phyloP scores from a whole-genome alignment of 257 asterid genomes.

The Eucommia ulmoides region DNA sequence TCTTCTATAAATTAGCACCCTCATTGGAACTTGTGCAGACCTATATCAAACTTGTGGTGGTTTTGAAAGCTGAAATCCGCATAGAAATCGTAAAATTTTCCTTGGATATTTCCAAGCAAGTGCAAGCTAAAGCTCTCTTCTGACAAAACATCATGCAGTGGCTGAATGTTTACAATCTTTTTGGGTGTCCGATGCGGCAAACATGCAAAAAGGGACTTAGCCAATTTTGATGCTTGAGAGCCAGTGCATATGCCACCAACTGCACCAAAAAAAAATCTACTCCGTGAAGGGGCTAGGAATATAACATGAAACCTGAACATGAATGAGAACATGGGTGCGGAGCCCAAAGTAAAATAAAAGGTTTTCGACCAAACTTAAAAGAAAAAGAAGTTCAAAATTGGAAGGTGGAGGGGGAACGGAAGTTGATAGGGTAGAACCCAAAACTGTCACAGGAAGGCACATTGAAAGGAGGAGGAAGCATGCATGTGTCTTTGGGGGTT shows the following conservation, averaged over 20 bases:
- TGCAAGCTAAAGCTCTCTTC: slow-evolving; percentile 41
- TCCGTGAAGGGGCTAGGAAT: slow-evolving; percentile 38
- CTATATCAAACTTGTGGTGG: slow-evolving; percentile 53
- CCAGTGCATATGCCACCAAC: slow-evolving; percentile 77
- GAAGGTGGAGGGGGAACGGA: background rate
- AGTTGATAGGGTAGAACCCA: background rate
- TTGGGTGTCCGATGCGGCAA: slow-evolving; percentile 41
- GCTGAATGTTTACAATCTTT: slow-evolving; percentile 38
- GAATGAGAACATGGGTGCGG: slow-evolving; percentile 10
- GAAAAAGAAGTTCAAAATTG: background rate
- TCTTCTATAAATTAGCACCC: slow-evolving; percentile 17
- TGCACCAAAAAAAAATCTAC: slow-evolving; percentile 83
- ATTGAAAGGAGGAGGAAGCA: background rate
- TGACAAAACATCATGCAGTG: slow-evolving; percentile 35
- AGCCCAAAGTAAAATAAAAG: slow-evolving; percentile 6
- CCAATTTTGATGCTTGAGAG: slow-evolving; percentile 81
- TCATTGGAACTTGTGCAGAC: slow-evolving; percentile 36
- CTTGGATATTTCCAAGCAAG: slow-evolving; percentile 42
- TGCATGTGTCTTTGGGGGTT: background rate
- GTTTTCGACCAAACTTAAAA: slow-evolving; percentile 8
- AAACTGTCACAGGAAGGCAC: background rate
- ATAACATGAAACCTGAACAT: slow-evolving; percentile 18
- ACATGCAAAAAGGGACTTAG: slow-evolving; percentile 91
- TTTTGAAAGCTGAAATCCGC: slow-evolving; percentile 50
- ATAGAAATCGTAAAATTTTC: slow-evolving; percentile 48